Evolutionary conservation across 2,329 filamentous ascomycete species (phyloP), one percentile per base, ranked within the genome.

Genomic region (Sordariomycetes sp.): DNA sequence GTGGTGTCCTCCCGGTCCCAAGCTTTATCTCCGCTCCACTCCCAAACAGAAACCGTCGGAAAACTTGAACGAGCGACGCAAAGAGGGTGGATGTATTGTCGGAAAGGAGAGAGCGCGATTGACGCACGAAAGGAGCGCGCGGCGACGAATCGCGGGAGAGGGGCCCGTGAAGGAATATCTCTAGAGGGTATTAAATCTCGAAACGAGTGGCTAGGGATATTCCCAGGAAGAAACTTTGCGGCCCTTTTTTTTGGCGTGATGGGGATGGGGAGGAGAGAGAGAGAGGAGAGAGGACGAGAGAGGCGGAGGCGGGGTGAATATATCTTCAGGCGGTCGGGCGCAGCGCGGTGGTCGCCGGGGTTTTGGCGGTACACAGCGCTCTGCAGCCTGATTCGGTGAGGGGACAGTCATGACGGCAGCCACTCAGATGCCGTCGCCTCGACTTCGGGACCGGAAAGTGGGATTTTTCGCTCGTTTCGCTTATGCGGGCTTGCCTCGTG

Each of bases 61-160:
- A n/a, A 40, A 20, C 37, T 50, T 28, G 10, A 37, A 43, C 43
- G 59, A 60, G 58, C 60, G 62, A 65, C 64, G 59, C 65, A 62
- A 60, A 60, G 62, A 71, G 65, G 69, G 66, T 66, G 66, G 71
- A 67, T 16, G 12, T 18, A 7, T 48, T 10, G 10, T 16, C 43
- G n/a, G 43, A 48, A 28, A 32, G 12, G 20, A 24, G 46, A 20
- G 11, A 14, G 10, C 3, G 46, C 6, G 3, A 25, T 37, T 37
- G 53, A 8, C 35, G 34, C 25, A 22, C 24, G 40, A 20, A 14
- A 18, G 22, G 32, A 54, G 32, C 6, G 53, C 20, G 32, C 32
- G 32, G 22, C 24, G 22, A 22, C 18, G 55, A 24, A 18, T 18
- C 22, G 20, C 24, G 50, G 28, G 28, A 48, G 22, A 34, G 46